These are phyloP conservation scores for Primulina tabacum DNA, from an alignment of 257 asterid genomes.

Conservation along the genomic window DNA sequence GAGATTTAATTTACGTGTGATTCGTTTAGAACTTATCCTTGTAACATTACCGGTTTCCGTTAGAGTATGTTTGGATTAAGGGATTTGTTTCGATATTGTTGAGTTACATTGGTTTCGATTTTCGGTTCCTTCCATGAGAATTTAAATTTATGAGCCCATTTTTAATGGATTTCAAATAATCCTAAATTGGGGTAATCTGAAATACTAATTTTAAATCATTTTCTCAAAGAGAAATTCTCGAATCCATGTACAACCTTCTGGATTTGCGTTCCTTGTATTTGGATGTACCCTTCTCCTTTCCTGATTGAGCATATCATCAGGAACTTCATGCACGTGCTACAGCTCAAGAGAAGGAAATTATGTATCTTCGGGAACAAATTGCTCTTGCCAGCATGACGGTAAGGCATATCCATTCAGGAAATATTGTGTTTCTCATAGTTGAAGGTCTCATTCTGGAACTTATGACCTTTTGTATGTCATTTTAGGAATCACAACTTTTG, in stretches of 20 bases:
- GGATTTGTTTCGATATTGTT: not conserved
- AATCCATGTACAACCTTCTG: not conserved
- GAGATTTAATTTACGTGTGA: slow-evolving; percentile 23
- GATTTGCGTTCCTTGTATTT: slow-evolving; percentile 27
- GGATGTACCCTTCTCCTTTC: not conserved
- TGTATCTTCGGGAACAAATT: slow-evolving; percentile 68
- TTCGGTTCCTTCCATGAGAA: slow-evolving; percentile 15
- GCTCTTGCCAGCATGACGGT: slow-evolving; percentile 82
- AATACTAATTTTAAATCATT: no score
- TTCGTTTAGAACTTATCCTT: not conserved
- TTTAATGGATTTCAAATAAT: not conserved
- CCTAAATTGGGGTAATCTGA: not conserved
- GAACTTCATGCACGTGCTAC: slow-evolving; percentile 61
- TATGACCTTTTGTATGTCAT: slow-evolving; percentile 22
- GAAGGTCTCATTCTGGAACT: slow-evolving; percentile 13
- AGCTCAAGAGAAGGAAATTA: slow-evolving; percentile 69
- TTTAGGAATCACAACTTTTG: slow-evolving; percentile 75
- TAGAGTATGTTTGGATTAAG: not conserved
- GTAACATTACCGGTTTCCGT: not conserved
- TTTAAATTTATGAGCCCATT: not conserved
- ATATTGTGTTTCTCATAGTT: not conserved
- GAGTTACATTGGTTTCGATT: slow-evolving; percentile 8
- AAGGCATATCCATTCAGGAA: slow-evolving; percentile 29
- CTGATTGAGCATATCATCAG: slow-evolving; percentile 33
- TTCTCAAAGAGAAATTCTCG: no score